Percentiles rank a stretch among this genome's conserved stretches.
Evolutionary conservation across 768 basidiomycete species (phyloP).

Genomic region (Neoboletus subvelutipes): DNA sequence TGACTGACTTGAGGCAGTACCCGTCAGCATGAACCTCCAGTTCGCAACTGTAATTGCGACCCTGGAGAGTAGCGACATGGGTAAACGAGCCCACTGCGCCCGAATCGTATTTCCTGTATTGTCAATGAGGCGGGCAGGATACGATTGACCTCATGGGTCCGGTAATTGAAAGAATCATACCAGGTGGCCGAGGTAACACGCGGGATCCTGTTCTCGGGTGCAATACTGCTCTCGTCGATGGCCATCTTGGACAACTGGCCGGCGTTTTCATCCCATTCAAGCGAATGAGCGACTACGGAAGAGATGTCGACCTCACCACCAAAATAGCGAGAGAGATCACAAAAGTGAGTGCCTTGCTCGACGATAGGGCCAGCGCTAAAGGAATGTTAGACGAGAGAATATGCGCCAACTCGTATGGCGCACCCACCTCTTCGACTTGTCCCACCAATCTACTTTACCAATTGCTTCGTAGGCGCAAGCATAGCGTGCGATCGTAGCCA

Average conservation of each 20-base stretch:
- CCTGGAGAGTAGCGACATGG: conserved; percentile 90
- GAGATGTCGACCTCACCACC: conserved; percentile 92
- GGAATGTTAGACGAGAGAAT: conserved; percentile 4
- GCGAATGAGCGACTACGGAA: conserved; percentile 77
- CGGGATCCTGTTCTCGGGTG: conserved; percentile 88
- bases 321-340: conserved; percentile 95
- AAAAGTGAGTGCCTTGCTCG: conserved; percentile 96
- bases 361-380: conserved; percentile 74
- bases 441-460: conserved; percentile 89
- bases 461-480: conserved; percentile 83
- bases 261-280: conserved; percentile 91
- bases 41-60: conserved; percentile 91
- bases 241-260: conserved; percentile 78
- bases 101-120: conserved; percentile 84
- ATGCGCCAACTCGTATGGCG: conserved; percentile 1
- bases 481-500: conserved; percentile 95
- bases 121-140: conserved; percentile 17
- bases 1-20: conserved; percentile 72
- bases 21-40: conserved; percentile 94
- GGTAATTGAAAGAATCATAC: conserved; percentile 41
- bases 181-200: conserved; percentile 92
- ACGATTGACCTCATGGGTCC: conserved; percentile 12
- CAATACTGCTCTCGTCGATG: conserved; percentile 83
- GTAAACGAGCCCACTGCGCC: conserved; percentile 93
- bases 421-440: conserved; percentile 83